phyloP scores from a whole-genome alignment of 1,284 basidiomycete genomes.

The Thecaphora thlaspeos region DNA sequence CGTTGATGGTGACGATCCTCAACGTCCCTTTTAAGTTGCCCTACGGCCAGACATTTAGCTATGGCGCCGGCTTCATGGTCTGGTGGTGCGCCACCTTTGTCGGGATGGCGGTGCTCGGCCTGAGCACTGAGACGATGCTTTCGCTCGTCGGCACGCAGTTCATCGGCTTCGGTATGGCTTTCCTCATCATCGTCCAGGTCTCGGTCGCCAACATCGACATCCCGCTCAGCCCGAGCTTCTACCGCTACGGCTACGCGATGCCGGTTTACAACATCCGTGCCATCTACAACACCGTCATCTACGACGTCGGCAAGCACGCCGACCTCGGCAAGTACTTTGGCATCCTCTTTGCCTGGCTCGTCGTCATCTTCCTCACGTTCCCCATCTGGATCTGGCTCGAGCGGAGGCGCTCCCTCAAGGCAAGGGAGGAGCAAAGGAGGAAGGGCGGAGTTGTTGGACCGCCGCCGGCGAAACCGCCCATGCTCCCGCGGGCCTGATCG shows the following conservation, averaged over 20 bases:
- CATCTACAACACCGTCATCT: conserved; percentile 49
- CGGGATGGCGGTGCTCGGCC: conserved; percentile 45
- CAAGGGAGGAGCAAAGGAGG: neutral
- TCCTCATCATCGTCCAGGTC: conserved; percentile 53
- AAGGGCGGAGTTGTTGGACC: too few relatives aligned
- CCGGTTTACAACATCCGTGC: conserved; percentile 48
- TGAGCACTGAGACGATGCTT: conserved; percentile 41
- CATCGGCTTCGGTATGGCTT: conserved; percentile 42
- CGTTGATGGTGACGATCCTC: conserved; percentile 48
- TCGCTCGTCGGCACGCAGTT: conserved; percentile 42
- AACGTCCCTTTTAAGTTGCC: conserved; percentile 49
- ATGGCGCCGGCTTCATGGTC: conserved; percentile 51
- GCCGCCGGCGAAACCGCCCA: too few relatives aligned
- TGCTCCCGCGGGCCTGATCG: too few relatives aligned
- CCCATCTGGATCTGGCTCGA: conserved; percentile 47
- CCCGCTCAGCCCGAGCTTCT: conserved; percentile 36
- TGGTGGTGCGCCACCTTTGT: conserved; percentile 43
- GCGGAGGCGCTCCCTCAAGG: conserved; percentile 13
- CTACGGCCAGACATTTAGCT: conserved; percentile 37
- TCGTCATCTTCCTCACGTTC: conserved; percentile 40
- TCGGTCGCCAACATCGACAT: conserved; percentile 40
- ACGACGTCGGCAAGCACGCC: conserved; percentile 41
- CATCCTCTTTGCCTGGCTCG: conserved; percentile 51
- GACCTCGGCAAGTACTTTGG: conserved; percentile 48
- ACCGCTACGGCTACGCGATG: conserved; percentile 47